Evolutionary conservation across 176 grass and related monocot genomes (phyloP).

Genomic region (Triticum monococcum): DNA sequence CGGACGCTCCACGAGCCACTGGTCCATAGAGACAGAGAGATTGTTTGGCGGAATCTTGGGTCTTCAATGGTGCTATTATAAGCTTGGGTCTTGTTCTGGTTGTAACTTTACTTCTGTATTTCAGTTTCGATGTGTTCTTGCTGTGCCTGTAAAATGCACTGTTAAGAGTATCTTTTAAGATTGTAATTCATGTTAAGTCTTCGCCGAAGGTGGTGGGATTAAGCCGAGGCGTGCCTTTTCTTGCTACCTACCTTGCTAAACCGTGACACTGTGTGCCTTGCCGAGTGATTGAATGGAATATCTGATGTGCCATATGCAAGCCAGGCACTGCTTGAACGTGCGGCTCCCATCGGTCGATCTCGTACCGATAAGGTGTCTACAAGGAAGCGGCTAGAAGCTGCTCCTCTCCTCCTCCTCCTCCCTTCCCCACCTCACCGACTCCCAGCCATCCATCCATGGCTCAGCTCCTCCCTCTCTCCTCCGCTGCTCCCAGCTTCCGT

Average conservation of each 20-base stretch:
- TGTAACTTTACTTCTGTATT: background rate
- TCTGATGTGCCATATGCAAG: background rate
- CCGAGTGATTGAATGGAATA: background rate
- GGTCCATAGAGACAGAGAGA: too few species aligned
- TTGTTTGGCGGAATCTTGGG: background rate
- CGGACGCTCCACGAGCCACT: too few species aligned
- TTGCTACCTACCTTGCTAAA: too few species aligned
- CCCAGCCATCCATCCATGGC: constrained; percentile 26
- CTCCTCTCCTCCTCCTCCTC: background rate
- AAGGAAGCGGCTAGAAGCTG: background rate
- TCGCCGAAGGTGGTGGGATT: background rate
- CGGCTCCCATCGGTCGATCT: background rate
- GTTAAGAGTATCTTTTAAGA: background rate
- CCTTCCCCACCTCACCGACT: background rate
- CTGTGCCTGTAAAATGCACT: background rate
- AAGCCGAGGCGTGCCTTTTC: too few species aligned
- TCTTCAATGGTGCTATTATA: too few species aligned
- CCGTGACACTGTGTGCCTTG: too few species aligned
- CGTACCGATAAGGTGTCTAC: background rate
- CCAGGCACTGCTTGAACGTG: background rate
- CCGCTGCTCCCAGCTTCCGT: background rate
- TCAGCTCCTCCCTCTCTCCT: constrained; percentile 21
- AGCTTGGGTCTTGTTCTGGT: background rate
- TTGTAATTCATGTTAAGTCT: background rate
- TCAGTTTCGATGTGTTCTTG: background rate